phyloP scores from a whole-genome alignment of 305 asterid genomes.

The Ilex paraguariensis region DNA sequence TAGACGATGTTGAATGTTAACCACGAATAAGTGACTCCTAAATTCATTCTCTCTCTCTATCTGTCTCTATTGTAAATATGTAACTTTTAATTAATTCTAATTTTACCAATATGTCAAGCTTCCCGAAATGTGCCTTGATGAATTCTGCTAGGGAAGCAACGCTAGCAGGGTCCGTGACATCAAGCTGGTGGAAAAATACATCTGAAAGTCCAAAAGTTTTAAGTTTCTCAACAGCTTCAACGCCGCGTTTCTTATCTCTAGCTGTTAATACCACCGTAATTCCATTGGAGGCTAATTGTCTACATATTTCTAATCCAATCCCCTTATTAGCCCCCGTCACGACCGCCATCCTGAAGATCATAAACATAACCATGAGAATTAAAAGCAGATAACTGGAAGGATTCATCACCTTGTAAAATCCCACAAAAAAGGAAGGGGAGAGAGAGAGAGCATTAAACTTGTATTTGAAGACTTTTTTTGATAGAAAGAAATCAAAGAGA shows the following conservation, averaged over 20 bases:
- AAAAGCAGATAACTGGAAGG: too few species aligned
- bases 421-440: too few species aligned
- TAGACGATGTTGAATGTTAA: too few species aligned
- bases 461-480: too few species aligned
- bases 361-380: too few species aligned
- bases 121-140: constrained; percentile 7
- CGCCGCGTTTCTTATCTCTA: constrained; percentile 15
- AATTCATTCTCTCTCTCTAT: too few species aligned
- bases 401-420: too few species aligned
- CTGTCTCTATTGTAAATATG: too few species aligned
- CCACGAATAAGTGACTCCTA: too few species aligned
- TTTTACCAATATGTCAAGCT: constrained; percentile 2
- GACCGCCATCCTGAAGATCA: background rate
- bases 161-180: constrained; percentile 10
- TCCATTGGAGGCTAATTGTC: constrained; percentile 8
- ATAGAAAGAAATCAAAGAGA: too few species aligned
- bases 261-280: constrained; percentile 10
- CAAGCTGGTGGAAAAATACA: constrained; percentile 17
- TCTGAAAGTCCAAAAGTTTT: background rate
- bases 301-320: constrained; percentile 14
- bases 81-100: too few species aligned
- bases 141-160: constrained; percentile 6
- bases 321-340: constrained; percentile 20
- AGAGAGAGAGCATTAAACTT: too few species aligned
- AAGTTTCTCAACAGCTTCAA: constrained; percentile 11